Base-by-base conservation (phyloP, 768 basidiomycete species). In the Suillus plorans region DNA sequence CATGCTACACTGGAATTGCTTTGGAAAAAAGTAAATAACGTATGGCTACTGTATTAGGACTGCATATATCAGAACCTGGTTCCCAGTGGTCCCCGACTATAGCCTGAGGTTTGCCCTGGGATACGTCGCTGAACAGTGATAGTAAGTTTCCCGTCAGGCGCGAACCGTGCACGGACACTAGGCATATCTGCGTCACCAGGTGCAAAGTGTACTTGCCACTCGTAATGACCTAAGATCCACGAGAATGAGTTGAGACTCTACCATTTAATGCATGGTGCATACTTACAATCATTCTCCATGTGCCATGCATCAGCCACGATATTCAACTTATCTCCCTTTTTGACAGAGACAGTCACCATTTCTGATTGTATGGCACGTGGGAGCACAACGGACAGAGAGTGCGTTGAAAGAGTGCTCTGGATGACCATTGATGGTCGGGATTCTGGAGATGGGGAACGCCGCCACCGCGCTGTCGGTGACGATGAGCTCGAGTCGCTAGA, bases 221-320 rank as follows among this genome's bases (percentile, higher is more conserved):
- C 86, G 66, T 84, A 87, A 69, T 87, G 86, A 68, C 83, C 86
- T 88, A 63, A 18, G 39, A 50, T 28, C 52, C 36, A 36, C 13
- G 39, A 9, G 1, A 49, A 44, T 18, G 28, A 56, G 36, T n/a
- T 39, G 56, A 39, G 37, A 60, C 50, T 60, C 41, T 56, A 25
- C 47, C 60, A 45, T 31, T 39, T 20, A 45, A 57, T 57, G 22
- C 18, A 65, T 36, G 3, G 12, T 39, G 34, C 31, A 6, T 14
- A 81, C 86, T 79, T 76, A 88, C 87, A 86, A 65, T 87, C 84
- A 59, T 68, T 73, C 71, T 87, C 86, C 74, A 81, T 79, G 71
- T 87, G 82, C 86, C 86, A 88, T 52, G 85, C 85, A 71, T 88
- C 86, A 25, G 86, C 87, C 28, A 87, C 80, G 18, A 88, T 80